A percentile compares a stretch with the other conserved stretches of the same genome.
Conservation (phyloP, 1,139 yeast species). For the Hyphopichia pseudoburtonii region DNA sequence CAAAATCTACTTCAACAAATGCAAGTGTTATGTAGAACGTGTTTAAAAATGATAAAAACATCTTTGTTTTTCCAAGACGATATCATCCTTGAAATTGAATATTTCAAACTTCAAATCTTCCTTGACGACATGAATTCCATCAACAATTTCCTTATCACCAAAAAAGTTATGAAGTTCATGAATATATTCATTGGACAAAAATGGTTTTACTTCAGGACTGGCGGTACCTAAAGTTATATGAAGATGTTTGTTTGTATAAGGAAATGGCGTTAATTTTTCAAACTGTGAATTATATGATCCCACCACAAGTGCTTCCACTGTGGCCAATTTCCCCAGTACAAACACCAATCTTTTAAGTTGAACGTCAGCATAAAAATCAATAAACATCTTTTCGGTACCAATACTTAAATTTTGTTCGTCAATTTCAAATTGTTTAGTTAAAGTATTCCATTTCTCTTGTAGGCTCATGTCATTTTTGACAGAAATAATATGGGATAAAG, state of each 20-base stretch:
- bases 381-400: slow-evolving; percentile 5
- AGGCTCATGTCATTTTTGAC: slow-evolving; percentile 23
- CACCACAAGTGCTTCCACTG: slow-evolving; percentile 51
- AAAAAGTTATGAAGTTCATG: not conserved
- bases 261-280: not conserved
- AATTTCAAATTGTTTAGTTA: slow-evolving; percentile 12
- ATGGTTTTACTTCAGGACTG: slow-evolving; percentile 46
- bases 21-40: too few species aligned
- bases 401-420: slow-evolving; percentile 6
- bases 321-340: slow-evolving; percentile 49
- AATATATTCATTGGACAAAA: slow-evolving; percentile 24
- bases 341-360: slow-evolving; percentile 48
- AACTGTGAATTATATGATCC: slow-evolving; percentile 17
- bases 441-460: slow-evolving; percentile 23
- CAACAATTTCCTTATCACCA: not conserved
- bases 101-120: not conserved
- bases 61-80: slow-evolving; percentile 1
- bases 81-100: not conserved
- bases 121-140: not conserved
- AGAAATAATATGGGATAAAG: slow-evolving; percentile 59
- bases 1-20: too few species aligned
- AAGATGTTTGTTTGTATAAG: slow-evolving; percentile 42
- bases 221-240: slow-evolving; percentile 81
- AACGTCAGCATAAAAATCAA: slow-evolving; percentile 36
- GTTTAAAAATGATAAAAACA: slow-evolving; percentile 3